Percentiles rank a stretch among this genome's conserved stretches.
Evolutionary conservation across 1,284 basidiomycete species (phyloP).

Genomic region (Schizopora paradoxa): DNA sequence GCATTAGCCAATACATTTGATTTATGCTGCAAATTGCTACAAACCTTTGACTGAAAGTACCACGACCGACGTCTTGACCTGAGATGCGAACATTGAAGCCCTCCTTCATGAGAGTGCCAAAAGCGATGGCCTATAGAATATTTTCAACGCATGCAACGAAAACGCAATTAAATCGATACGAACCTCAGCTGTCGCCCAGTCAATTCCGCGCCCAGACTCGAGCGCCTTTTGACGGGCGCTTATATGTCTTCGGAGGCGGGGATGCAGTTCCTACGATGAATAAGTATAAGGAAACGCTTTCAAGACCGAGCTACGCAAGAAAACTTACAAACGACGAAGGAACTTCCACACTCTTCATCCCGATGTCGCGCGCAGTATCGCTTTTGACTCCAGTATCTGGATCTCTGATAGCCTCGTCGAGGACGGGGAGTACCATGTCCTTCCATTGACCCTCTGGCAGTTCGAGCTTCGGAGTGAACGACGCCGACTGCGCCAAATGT

Average conservation of each 20-base stretch:
- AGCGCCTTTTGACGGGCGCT: constrained; percentile 71
- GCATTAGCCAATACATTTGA: not conserved
- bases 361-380: constrained; percentile 51
- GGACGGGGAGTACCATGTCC: constrained; percentile 68
- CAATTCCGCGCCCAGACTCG: constrained; percentile 65
- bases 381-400: constrained; percentile 67
- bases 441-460: constrained; percentile 62
- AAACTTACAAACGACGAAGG: constrained; percentile 71
- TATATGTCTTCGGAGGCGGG: constrained; percentile 74
- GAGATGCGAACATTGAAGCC: constrained; percentile 80
- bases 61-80: constrained; percentile 86
- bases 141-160: not conserved
- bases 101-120: constrained; percentile 77
- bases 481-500: constrained; percentile 46
- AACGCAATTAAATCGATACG: constrained; percentile 9
- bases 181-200: constrained; percentile 87
- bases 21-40: constrained; percentile 14
- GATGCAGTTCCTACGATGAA: constrained; percentile 61
- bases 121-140: constrained; percentile 64
- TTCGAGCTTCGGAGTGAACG: constrained; percentile 44
- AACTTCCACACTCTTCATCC: constrained; percentile 62
- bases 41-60: constrained; percentile 83
- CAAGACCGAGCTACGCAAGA: not conserved
- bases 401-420: constrained; percentile 41
- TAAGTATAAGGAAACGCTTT: constrained; percentile 16